These are phyloP conservation scores for Microstroma glucosiphilum DNA, from an alignment of 1,284 basidiomycete genomes.

Conservation along the genomic window DNA sequence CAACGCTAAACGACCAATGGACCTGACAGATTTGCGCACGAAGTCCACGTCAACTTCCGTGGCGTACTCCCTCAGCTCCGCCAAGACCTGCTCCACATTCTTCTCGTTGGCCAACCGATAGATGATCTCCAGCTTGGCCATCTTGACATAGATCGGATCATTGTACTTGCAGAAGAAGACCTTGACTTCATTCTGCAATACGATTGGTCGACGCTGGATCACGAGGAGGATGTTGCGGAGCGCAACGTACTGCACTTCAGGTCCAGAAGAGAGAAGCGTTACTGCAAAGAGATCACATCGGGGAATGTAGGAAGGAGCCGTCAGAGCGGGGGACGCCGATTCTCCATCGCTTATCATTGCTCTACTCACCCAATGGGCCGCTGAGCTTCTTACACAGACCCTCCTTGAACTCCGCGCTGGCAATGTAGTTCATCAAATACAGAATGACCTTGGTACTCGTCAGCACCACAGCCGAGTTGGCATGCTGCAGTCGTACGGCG, in stretches of 20 bases:
- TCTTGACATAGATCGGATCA: slow-evolving; percentile 96
- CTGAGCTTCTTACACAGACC: slow-evolving; percentile 94
- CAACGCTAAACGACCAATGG: slow-evolving; percentile 92
- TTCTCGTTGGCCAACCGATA: slow-evolving; percentile 84
- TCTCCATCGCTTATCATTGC: no score
- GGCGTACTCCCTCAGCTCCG: slow-evolving; percentile 95
- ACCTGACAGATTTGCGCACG: slow-evolving; percentile 91
- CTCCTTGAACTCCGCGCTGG: slow-evolving; percentile 74
- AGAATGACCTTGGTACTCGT: slow-evolving; percentile 90
- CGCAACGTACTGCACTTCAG: slow-evolving; percentile 97
- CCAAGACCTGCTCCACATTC: slow-evolving; percentile 83
- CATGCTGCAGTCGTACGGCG: slow-evolving; percentile 80
- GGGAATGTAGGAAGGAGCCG: no score
- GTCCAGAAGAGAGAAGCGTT: slow-evolving; percentile 72
- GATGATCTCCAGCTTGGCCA: slow-evolving; percentile 98
- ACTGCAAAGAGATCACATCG: slow-evolving; percentile 18
- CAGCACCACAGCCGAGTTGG: slow-evolving; percentile 88
- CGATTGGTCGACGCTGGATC: slow-evolving; percentile 84
- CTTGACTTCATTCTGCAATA: slow-evolving; percentile 92
- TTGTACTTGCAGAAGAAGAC: slow-evolving; percentile 99
- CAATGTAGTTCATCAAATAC: slow-evolving; percentile 99
- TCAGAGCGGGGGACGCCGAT: no score
- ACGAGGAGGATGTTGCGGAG: slow-evolving; percentile 93
- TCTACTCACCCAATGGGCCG: slow-evolving; percentile 58
- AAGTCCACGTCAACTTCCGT: slow-evolving; percentile 98